A percentile compares a stretch with the other conserved stretches of the same genome.
Conservation (phyloP, 2,329 filamentous ascomycete genomes). For the Aspergillus alliaceus region DNA sequence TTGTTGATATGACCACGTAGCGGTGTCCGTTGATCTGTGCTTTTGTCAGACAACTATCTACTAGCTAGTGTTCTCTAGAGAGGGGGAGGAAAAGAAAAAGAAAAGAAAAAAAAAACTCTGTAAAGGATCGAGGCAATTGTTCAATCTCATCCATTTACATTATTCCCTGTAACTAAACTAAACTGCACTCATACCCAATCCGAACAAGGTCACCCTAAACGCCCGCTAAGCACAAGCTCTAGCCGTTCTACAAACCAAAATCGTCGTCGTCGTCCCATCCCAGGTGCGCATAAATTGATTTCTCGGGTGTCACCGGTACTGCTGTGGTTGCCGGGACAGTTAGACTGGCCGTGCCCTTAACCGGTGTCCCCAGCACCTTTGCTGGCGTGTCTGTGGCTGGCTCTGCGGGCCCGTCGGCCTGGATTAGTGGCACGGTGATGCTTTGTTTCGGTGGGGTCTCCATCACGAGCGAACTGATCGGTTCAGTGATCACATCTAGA, state of each 20-base stretch:
- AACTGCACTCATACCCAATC: background rate
- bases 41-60: background rate
- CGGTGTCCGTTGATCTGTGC: background rate
- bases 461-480: slow-evolving; percentile 23
- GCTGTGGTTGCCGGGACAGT: slow-evolving; percentile 14
- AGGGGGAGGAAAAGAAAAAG: background rate
- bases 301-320: slow-evolving; percentile 35
- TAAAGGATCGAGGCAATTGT: too few relatives aligned
- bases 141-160: too few relatives aligned
- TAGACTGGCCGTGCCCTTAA: slow-evolving; percentile 28
- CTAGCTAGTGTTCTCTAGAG: background rate
- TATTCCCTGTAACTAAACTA: too few relatives aligned
- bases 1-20: background rate
- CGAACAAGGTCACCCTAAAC: background rate
- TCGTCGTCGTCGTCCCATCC: slow-evolving; percentile 49
- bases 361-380: slow-evolving; percentile 30
- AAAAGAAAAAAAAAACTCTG: background rate
- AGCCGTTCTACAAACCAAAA: slow-evolving; percentile 31
- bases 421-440: slow-evolving; percentile 7
- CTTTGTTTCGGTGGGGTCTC: slow-evolving; percentile 30
- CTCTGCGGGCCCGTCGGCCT: background rate
- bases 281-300: slow-evolving; percentile 44
- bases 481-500: background rate
- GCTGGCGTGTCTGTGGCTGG: slow-evolving; percentile 1
- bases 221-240: slow-evolving; percentile 15